Conservation (phyloP, 1,139 yeast genomes). For the Yamadazyma taylorii region DNA sequence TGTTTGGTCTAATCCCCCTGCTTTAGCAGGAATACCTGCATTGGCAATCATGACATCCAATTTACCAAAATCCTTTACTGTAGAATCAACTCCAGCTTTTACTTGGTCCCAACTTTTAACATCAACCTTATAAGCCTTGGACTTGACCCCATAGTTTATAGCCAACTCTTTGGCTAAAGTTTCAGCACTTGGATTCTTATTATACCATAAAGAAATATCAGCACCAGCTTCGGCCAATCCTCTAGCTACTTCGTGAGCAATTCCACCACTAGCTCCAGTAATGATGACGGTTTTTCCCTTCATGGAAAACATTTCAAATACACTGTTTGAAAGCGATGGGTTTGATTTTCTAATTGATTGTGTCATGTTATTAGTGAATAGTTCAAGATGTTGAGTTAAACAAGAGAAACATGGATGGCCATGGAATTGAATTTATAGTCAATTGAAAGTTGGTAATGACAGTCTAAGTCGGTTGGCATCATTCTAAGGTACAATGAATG, state of each 20-base stretch:
- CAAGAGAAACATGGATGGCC: no score
- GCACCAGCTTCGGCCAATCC: slow-evolving; percentile 88
- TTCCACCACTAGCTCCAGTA: slow-evolving; percentile 83
- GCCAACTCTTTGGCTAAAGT: slow-evolving; percentile 57
- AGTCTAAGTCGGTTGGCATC: no score
- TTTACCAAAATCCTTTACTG: slow-evolving; percentile 16
- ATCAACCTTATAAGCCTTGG: slow-evolving; percentile 67
- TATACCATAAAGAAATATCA: slow-evolving; percentile 32
- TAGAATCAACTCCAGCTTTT: slow-evolving; percentile 24
- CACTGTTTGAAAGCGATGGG: slow-evolving; percentile 27
- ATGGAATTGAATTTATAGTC: no score
- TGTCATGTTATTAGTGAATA: slow-evolving; percentile 4
- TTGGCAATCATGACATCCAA: slow-evolving; percentile 22
- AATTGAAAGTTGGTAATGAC: no score
- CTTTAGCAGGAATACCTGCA: slow-evolving; percentile 21
- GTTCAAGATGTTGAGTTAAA: no score
- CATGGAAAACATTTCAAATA: slow-evolving; percentile 54
- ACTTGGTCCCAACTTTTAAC: slow-evolving; percentile 64
- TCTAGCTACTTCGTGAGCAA: slow-evolving; percentile 76
- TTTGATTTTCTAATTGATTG: slow-evolving; percentile 18
- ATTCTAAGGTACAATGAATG: no score
- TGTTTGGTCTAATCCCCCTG: slow-evolving; percentile 34
- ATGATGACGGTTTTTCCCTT: slow-evolving; percentile 78
- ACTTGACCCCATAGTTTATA: slow-evolving; percentile 57
- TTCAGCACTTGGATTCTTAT: slow-evolving; percentile 54